A percentile compares a stretch with the other conserved stretches of the same genome.
Evolutionary conservation across 2,329 filamentous ascomycete species (phyloP).

Genomic region (Pseudogymnoascus sp.): DNA sequence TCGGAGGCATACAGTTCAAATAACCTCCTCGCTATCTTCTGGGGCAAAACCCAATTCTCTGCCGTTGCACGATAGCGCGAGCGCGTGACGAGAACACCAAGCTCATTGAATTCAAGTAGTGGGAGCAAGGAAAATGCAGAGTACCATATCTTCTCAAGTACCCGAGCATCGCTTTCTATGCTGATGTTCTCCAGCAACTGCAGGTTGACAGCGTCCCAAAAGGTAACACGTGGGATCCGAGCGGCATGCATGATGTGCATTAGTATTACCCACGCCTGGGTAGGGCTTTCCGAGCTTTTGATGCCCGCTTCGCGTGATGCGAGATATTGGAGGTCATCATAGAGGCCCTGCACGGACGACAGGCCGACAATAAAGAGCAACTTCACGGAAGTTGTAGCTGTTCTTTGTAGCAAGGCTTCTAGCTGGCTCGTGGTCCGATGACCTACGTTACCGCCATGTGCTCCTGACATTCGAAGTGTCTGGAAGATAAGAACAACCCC

Average conservation of each 20-base stretch:
- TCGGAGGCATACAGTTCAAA: constrained; percentile 53
- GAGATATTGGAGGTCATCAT: constrained; percentile 40
- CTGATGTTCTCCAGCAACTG: constrained; percentile 34
- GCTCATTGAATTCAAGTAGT: constrained; percentile 50
- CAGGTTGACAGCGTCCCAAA: constrained; percentile 53
- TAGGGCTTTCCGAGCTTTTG: constrained; percentile 35
- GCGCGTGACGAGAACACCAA: constrained; percentile 41
- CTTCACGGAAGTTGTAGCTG: constrained; percentile 34
- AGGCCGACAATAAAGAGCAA: constrained; percentile 39
- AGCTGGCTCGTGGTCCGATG: constrained; percentile 30
- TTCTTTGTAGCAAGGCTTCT: constrained; percentile 42
- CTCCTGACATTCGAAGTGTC: constrained; percentile 38
- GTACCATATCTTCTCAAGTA: constrained; percentile 52
- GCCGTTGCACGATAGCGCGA: constrained; percentile 32
- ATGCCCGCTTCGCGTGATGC: constrained; percentile 46
- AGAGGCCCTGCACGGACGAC: constrained; percentile 38
- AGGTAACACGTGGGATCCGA: constrained; percentile 44
- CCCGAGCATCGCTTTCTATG: constrained; percentile 35
- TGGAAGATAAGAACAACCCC: constrained; percentile 32
- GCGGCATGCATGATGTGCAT: constrained; percentile 47
- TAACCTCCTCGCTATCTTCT: constrained; percentile 48
- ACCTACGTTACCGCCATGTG: constrained; percentile 15
- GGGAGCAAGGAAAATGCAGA: constrained; percentile 55
- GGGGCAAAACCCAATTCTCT: constrained; percentile 56
- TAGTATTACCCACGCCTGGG: constrained; percentile 52